A percentile compares a stretch with the other conserved stretches of the same genome.
Evolutionary conservation across 108 stramenopile genomes (phyloP).

Genomic region (Skeletonema marinoi): DNA sequence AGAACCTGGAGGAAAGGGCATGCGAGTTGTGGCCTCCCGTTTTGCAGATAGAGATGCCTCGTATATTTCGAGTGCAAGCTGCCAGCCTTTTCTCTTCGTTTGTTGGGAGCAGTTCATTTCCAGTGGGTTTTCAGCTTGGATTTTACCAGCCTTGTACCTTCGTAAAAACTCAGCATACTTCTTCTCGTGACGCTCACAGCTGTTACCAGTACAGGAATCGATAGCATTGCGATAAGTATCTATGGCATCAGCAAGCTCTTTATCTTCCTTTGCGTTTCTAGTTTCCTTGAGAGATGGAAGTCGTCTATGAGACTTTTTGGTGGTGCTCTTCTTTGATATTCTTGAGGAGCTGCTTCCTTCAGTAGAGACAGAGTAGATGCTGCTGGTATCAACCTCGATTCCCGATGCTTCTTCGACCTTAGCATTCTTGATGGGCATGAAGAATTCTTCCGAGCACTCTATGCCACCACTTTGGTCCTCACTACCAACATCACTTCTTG

Average conservation of each 20-base stretch:
- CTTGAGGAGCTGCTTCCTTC: not conserved
- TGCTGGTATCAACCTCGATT: conserved; percentile 11
- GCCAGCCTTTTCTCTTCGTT: conserved; percentile 47
- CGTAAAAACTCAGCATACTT: conserved; percentile 57
- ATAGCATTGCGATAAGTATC: conserved; percentile 60
- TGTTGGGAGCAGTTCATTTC: not conserved
- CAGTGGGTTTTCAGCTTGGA: conserved; percentile 29
- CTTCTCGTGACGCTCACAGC: conserved; percentile 59
- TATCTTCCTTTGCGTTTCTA: conserved; percentile 23
- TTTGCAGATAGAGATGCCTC: conserved; percentile 52
- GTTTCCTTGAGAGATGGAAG: conserved; percentile 38
- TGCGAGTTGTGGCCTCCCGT: conserved; percentile 27
- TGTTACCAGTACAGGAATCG: conserved; percentile 41
- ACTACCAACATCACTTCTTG: conserved; percentile 14
- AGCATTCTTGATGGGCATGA: not conserved
- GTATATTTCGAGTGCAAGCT: conserved; percentile 72
- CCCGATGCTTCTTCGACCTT: not conserved
- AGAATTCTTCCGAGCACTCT: not conserved
- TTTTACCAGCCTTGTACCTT: conserved; percentile 42
- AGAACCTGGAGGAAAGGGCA: conserved; percentile 24
- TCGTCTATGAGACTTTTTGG: conserved; percentile 53
- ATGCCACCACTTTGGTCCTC: not conserved
- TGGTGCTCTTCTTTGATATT: conserved; percentile 5
- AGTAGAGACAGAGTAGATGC: not conserved
- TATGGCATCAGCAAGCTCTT: conserved; percentile 64